A percentile compares a stretch with the other conserved stretches of the same genome.
These are phyloP conservation scores for Aspergillus haitiensis DNA, from an alignment of 495 filamentous ascomycete genomes.

Conservation along the genomic window DNA sequence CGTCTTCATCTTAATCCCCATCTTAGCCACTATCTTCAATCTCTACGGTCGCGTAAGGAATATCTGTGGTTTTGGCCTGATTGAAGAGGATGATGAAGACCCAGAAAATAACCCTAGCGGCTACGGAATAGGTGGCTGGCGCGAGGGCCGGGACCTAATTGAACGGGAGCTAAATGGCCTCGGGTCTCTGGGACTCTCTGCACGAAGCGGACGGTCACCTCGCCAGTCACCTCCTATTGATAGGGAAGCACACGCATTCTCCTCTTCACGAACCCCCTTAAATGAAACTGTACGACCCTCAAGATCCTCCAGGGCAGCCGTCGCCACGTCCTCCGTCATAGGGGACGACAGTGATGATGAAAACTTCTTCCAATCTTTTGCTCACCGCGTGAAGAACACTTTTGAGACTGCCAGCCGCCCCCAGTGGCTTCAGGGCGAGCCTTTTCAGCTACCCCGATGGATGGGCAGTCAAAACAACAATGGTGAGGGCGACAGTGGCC, in stretches of 20 bases:
- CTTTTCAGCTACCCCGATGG: constrained; percentile 80
- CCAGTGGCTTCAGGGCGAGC: constrained; percentile 70
- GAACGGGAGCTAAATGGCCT: constrained; percentile 77
- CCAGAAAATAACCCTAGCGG: constrained; percentile 61
- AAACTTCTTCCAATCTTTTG: constrained; percentile 77
- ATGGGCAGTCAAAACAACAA: constrained; percentile 52
- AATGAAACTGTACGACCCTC: constrained; percentile 33
- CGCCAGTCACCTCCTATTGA: constrained; percentile 32
- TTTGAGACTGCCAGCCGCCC: constrained; percentile 82
- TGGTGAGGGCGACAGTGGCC: constrained; percentile 40
- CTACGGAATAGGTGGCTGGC: constrained; percentile 81
- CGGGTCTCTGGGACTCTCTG: constrained; percentile 50
- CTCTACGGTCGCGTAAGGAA: constrained; percentile 80
- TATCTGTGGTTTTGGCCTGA: constrained; percentile 72
- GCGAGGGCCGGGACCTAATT: constrained; percentile 91
- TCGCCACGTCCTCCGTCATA: constrained; percentile 34
- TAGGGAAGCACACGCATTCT: constrained; percentile 31
- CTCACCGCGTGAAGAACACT: constrained; percentile 85
- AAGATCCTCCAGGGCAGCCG: constrained; percentile 29
- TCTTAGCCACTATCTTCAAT: constrained; percentile 79
- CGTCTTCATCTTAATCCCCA: constrained; percentile 77
- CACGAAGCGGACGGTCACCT: constrained; percentile 36
- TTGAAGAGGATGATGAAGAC: constrained; percentile 75
- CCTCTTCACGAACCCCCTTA: constrained; percentile 33
- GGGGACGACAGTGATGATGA: constrained; percentile 63